phyloP scores from a whole-genome alignment of 2,329 filamentous ascomycete genomes.

The Colletotrichum sublineola region DNA sequence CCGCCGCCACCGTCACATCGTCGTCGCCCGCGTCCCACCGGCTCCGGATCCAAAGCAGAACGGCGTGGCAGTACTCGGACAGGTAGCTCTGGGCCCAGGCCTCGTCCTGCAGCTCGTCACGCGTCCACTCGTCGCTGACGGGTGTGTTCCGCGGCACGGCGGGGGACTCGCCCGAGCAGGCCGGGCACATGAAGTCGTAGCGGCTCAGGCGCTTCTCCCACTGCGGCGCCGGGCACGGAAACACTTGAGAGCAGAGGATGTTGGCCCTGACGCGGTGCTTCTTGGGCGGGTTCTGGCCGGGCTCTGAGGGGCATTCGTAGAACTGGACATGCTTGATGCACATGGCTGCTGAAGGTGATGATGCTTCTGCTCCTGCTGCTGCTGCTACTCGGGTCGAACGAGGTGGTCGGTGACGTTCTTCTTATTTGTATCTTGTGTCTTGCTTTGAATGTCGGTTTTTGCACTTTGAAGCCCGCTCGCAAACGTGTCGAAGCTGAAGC shows the following conservation, averaged over 20 bases:
- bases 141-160: constrained; percentile 30
- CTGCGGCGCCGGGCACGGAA: constrained; percentile 25
- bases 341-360: constrained; percentile 7
- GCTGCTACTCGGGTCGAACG: neutral
- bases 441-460: neutral
- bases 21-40: neutral
- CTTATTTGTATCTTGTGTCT: neutral
- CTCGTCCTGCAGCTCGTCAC: constrained; percentile 25
- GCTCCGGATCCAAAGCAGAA: constrained; percentile 23
- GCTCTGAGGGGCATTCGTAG: constrained; percentile 28
- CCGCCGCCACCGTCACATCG: neutral
- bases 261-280: constrained; percentile 29
- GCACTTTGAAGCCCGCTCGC: neutral
- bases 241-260: constrained; percentile 38
- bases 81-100: constrained; percentile 35
- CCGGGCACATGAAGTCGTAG: constrained; percentile 34
- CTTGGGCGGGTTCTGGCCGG: neutral
- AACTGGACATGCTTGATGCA: constrained; percentile 34
- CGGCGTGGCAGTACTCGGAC: constrained; percentile 10
- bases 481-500: neutral
- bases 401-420: neutral
- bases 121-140: constrained; percentile 22
- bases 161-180: constrained; percentile 39
- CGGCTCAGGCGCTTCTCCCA: constrained; percentile 35
- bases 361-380: too few relatives aligned